Evolutionary conservation across 2,329 filamentous ascomycete species (phyloP).

Genomic region (Cytospora chrysosperma): DNA sequence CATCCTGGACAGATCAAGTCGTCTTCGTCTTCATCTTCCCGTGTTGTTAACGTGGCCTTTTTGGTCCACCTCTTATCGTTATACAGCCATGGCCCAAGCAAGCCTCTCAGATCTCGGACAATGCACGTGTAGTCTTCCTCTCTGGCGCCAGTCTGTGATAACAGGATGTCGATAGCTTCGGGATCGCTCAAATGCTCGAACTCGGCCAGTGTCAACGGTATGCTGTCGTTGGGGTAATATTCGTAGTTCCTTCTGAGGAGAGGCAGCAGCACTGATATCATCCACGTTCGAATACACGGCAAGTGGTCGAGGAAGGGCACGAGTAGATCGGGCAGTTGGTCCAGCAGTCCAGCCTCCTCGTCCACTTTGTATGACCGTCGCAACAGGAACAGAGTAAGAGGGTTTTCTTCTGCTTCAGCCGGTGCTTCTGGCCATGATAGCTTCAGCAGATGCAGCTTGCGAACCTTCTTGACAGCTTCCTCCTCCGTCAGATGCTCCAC

Average conservation of each 20-base stretch:
- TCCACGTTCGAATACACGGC: conserved; percentile 64
- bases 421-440: conserved; percentile 51
- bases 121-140: conserved; percentile 43
- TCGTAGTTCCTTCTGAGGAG: conserved; percentile 67
- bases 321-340: conserved; percentile 65
- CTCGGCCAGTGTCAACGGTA: conserved; percentile 54
- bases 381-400: conserved; percentile 63
- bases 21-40: conserved; percentile 28
- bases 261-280: conserved; percentile 67
- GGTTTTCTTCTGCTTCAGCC: conserved; percentile 50
- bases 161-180: conserved; percentile 58
- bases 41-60: conserved; percentile 24
- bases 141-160: conserved; percentile 53
- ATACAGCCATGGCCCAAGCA: conserved; percentile 74
- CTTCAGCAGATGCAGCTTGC: conserved; percentile 62
- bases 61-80: conserved; percentile 59
- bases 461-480: conserved; percentile 62
- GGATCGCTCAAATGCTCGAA: conserved; percentile 63
- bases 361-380: conserved; percentile 69
- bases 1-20: conserved; percentile 57
- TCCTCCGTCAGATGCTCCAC: conserved; percentile 61
- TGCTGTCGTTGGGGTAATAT: conserved; percentile 58
- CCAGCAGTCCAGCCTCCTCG: conserved; percentile 67
- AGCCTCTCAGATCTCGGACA: conserved; percentile 64
- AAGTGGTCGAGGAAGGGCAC: conserved; percentile 65